phyloP scores from a whole-genome alignment of 2,329 filamentous ascomycete genomes.

The Fusarium duplospermum region DNA sequence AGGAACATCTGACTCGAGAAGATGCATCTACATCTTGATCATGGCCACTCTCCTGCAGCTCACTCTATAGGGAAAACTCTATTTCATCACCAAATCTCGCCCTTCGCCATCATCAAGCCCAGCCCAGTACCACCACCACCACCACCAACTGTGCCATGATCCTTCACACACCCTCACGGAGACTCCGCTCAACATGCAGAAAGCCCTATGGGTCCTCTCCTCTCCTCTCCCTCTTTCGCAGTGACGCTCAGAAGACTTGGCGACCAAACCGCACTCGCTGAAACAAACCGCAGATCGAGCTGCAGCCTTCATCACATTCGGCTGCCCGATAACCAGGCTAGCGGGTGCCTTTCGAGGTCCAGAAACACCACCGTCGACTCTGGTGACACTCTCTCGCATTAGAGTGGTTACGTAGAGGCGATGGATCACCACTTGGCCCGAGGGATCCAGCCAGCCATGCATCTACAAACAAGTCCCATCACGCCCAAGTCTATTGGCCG shows the following conservation, averaged over 20 bases:
- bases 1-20: background rate
- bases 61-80: background rate
- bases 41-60: background rate
- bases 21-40: background rate
- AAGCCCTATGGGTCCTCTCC: background rate
- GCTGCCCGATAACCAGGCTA: background rate
- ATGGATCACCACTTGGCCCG: background rate
- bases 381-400: background rate
- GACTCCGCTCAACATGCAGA: background rate
- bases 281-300: background rate
- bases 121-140: background rate
- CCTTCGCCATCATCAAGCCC: background rate
- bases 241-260: background rate
- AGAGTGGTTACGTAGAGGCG: background rate
- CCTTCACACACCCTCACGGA: conserved; percentile 4
- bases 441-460: background rate
- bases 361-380: background rate
- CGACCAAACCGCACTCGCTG: background rate
- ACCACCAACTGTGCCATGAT: background rate
- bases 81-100: background rate
- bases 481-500: background rate
- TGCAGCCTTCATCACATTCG: conserved; percentile 2
- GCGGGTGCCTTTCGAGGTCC: background rate
- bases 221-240: background rate
- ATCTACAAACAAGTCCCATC: background rate